A percentile compares a stretch with the other conserved stretches of the same genome.
phyloP scores from a whole-genome alignment of 148 eudicot genomes.

The Selenicereus undatus region DNA sequence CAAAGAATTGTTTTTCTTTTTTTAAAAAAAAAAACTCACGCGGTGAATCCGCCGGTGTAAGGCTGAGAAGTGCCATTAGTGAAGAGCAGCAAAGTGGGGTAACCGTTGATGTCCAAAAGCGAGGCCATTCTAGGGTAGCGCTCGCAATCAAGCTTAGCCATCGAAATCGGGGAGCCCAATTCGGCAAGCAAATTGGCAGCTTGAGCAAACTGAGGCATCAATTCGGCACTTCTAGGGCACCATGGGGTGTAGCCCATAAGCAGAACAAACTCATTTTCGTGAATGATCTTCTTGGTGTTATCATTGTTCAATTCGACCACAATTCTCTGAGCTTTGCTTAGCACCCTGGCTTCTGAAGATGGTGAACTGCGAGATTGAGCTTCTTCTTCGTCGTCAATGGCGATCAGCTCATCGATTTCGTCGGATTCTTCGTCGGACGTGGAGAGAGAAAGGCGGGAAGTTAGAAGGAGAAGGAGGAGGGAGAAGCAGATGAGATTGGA shows the following conservation, averaged over 20 bases:
- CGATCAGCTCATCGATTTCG: conserved; percentile 61
- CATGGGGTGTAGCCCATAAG: conserved; percentile 89
- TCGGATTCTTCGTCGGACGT: conserved; percentile 35
- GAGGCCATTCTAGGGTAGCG: conserved; percentile 66
- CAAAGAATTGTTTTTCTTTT: too few species aligned
- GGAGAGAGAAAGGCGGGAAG: conserved; percentile 22
- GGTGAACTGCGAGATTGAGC: conserved; percentile 20
- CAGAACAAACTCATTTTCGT: conserved; percentile 55
- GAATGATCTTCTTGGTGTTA: conserved; percentile 43
- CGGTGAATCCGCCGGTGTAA: conserved; percentile 78
- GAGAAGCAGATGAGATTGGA: conserved; percentile 1
- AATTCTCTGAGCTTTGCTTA: conserved; percentile 65
- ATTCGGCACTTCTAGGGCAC: conserved; percentile 84
- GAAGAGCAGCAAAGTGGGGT: conserved; percentile 75
- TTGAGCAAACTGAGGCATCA: conserved; percentile 89
- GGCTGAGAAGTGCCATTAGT: conserved; percentile 66
- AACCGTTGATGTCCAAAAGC: conserved; percentile 66
- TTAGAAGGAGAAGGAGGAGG: conserved; percentile 31
- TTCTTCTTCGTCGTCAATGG: conserved; percentile 61
- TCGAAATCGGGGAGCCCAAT: conserved; percentile 40
- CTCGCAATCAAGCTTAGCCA: conserved; percentile 79
- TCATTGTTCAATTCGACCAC: conserved; percentile 69
- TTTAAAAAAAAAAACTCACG: conserved; percentile 39
- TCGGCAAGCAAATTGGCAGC: conserved; percentile 66
- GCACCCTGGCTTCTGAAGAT: conserved; percentile 45